Evolutionary conservation across 1,284 basidiomycete genomes (phyloP), one percentile per base, ranked within the genome.

Genomic region (Trametes hirsuta): DNA sequence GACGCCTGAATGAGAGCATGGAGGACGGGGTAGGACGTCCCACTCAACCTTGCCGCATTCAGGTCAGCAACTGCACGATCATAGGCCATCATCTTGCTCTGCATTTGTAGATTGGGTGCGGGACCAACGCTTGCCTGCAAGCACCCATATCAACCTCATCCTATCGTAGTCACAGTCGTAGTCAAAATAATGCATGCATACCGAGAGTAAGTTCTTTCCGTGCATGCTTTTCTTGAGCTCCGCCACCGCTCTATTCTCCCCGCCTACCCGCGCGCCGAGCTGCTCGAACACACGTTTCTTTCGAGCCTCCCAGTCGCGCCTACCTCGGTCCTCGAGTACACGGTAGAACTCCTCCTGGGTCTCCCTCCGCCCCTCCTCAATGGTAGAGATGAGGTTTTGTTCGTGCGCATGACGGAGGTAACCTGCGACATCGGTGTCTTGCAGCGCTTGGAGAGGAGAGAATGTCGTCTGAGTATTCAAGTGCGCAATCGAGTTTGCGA

Each of bases 71-170:
- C 80, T 35, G 93, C 87, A 57, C 86, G 85, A 75, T 94, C 92
- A 73, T 97, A 98, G n/a, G 87, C 88, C 86, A 96, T 93, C 94
- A 97, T 96, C 77, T 94, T 94, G 73, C 84, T 89, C 76, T 97
- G 95, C 84, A 94, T 90, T 68, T 91, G 87, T 50, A 91, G 74
- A 21, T 81, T 86, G 22, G 87, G 77, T 60, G 80, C 83, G 0
- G 87, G 84, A 3, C 81, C 76, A 18, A 78, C 76, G 68, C 81
- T 82, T 41, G 81, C 73, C 82, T 85, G 63, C 25, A 42, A 24
- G n/a, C 8, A 42, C 2, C 3, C 58, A 37, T 21, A 56, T 46
- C 37, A 55, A 46, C 37, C 24, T 35, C 37, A 35, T 36, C 14
- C 8, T 11, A 22, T 21, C 15, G 34, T 14, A 2, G 37, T 11